Evolutionary conservation across 345 rosid species (phyloP).

Genomic region (Citrus cavaleriei): DNA sequence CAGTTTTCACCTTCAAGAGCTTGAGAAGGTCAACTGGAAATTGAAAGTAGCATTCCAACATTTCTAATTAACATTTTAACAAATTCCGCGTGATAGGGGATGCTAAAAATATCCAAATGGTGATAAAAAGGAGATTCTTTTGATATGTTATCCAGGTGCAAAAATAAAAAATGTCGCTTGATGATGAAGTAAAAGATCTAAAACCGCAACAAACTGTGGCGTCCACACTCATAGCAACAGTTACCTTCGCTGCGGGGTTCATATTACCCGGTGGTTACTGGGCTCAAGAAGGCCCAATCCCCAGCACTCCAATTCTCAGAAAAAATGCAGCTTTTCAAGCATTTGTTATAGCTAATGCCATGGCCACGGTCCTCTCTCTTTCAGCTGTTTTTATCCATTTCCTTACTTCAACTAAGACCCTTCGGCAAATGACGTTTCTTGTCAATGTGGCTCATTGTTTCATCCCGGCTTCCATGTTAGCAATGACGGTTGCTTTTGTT

Average conservation of each 20-base stretch:
- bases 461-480: neutral
- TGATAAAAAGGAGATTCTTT: no score
- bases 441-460: neutral
- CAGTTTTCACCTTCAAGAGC: no score
- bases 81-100: no score
- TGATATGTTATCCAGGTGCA: no score
- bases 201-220: no score
- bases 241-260: neutral
- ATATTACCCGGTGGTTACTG: neutral
- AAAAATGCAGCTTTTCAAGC: neutral
- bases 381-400: neutral
- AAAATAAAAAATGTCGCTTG: no score
- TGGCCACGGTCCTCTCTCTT: neutral
- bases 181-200: no score
- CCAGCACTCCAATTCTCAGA: neutral
- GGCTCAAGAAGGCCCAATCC: neutral
- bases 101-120: no score
- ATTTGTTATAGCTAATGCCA: neutral
- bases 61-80: no score
- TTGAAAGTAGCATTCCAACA: no score
- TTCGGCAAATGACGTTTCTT: neutral
- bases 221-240: neutral
- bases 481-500: neutral
- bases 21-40: no score
- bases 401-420: neutral